phyloP scores from a whole-genome alignment of 2,329 filamentous ascomycete species.

The Tolypocladium tropicale region DNA sequence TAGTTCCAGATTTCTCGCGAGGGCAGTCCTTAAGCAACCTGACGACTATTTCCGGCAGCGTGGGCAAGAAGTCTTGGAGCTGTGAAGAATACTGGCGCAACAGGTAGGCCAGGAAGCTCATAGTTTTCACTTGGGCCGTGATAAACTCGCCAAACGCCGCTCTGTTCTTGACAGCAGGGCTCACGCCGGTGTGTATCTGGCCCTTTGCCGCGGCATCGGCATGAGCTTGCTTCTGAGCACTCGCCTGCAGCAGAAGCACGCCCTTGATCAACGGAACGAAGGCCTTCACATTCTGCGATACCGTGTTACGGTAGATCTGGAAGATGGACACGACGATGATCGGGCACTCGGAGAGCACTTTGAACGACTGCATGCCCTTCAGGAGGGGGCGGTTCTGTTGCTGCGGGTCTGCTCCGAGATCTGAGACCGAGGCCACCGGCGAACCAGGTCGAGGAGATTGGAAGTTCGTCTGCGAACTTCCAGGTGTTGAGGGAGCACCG shows the following conservation, averaged over 20 bases:
- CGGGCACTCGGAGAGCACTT: constrained; percentile 92
- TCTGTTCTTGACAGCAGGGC: constrained; percentile 84
- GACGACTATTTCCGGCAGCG: constrained; percentile 81
- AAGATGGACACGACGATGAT: constrained; percentile 99
- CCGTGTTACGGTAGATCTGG: constrained; percentile 75
- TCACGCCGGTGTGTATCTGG: constrained; percentile 85
- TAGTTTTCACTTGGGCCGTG: constrained; percentile 96
- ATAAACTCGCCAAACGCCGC: constrained; percentile 96
- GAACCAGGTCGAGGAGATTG: constrained; percentile 86
- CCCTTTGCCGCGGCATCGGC: constrained; percentile 69
- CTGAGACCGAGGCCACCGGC: constrained; percentile 70
- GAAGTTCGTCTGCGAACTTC: constrained; percentile 58
- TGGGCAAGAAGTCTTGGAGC: constrained; percentile 76
- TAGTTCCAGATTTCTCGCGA: constrained; percentile 81
- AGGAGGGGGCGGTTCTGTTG: constrained; percentile 72
- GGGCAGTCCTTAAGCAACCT: constrained; percentile 88
- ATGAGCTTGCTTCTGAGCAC: constrained; percentile 87
- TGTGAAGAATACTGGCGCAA: constrained; percentile 81
- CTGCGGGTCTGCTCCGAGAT: constrained; percentile 71
- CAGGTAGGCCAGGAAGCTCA: constrained; percentile 95
- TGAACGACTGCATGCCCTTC: constrained; percentile 98
- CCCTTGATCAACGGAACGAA: constrained; percentile 93
- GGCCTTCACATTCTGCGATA: constrained; percentile 74
- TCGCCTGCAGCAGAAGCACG: constrained; percentile 79
- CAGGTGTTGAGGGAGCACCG: constrained; percentile 56